Base-by-base conservation (phyloP, 805 yeast genomes). In the Wickerhamiella domercqiae region DNA sequence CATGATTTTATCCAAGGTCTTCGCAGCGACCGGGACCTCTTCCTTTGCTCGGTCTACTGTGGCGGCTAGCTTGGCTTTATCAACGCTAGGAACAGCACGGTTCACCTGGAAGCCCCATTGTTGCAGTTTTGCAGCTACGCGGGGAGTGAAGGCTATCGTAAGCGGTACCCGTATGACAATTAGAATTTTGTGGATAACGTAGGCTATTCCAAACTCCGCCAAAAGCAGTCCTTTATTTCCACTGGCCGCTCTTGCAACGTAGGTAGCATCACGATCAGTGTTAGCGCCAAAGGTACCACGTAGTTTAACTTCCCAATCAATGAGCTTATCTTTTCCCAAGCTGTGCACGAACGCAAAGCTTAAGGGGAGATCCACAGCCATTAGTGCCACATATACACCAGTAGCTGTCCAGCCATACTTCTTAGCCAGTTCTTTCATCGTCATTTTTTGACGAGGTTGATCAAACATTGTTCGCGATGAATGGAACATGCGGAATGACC, bases 361-460 rank as follows among this genome's bases (percentile, higher is more conserved):
- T 3, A 84, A 44, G 1, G 97, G 96, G 45, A 81, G 64, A 53
- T 90, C 97, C 20, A 90, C 57, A 17, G 66, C 63, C 2, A 81
- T 67, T n/a, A 90, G 54, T 2, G 70, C 77, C 16, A 83, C 48
- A 52, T 90, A 90, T 0, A 87, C 82, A 11, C 83, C 94, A 11
- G 87, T 60, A 0, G 94, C 96, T 14, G 93, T 72, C 62, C 78
- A 83, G 0, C 98, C 98, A 56, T 90, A 90, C 52, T 80, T 78
- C 52, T 79, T 76, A 51, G 80, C 68, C 44, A 90, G 63, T 7
- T 70, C 75, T 55, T 73, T 81, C 37, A 62, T 38, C 5, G 49
- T 39, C 41, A 38, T 29, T 26, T 32, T 36, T 39, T 46, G 38
- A 13, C 29, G 29, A 2, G 15, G 15, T 14, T 28, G 19, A 13